Percentiles rank a stretch among this genome's conserved stretches.
Conservation (phyloP, 2,329 filamentous ascomycete genomes). For the Emergomyces orientalis region DNA sequence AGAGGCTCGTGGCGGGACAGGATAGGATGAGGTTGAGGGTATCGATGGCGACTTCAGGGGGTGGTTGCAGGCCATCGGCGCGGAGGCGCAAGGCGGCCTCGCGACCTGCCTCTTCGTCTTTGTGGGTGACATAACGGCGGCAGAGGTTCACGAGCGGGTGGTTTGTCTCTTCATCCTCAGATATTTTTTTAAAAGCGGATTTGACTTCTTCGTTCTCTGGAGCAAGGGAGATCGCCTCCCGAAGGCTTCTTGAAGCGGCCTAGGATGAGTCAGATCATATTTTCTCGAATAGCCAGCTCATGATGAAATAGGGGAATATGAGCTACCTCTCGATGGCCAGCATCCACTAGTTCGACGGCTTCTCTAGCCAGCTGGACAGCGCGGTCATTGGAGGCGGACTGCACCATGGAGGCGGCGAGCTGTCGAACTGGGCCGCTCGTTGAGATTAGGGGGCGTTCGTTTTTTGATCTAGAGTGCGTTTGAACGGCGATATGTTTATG, state of each 20-base stretch:
- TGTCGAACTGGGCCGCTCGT: not conserved
- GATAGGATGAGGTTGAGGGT: constrained; percentile 37
- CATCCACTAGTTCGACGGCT: constrained; percentile 39
- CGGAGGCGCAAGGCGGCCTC: constrained; percentile 37
- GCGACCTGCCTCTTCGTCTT: constrained; percentile 37
- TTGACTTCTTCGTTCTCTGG: constrained; percentile 39
- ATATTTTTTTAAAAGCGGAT: constrained; percentile 38
- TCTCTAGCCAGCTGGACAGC: constrained; percentile 39
- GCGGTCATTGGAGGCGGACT: constrained; percentile 36
- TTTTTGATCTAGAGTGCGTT: not conserved
- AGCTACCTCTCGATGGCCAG: constrained; percentile 38
- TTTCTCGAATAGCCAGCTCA: not conserved
- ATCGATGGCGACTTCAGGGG: constrained; percentile 35
- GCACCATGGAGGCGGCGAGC: constrained; percentile 33
- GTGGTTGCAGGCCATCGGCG: constrained; percentile 36
- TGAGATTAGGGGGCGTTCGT: not conserved
- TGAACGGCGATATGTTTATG: not conserved
- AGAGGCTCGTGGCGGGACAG: constrained; percentile 28
- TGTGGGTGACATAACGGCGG: constrained; percentile 33
- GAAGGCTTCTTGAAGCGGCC: constrained; percentile 40
- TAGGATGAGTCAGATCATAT: constrained; percentile 19
- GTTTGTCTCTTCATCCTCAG: constrained; percentile 32
- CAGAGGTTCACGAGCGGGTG: constrained; percentile 40
- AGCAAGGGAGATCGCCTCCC: constrained; percentile 41
- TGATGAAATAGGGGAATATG: constrained; percentile 2